These are phyloP conservation scores for Acanthamoeba royreba DNA, from an alignment of 208 protist species.

Conservation along the genomic window DNA sequence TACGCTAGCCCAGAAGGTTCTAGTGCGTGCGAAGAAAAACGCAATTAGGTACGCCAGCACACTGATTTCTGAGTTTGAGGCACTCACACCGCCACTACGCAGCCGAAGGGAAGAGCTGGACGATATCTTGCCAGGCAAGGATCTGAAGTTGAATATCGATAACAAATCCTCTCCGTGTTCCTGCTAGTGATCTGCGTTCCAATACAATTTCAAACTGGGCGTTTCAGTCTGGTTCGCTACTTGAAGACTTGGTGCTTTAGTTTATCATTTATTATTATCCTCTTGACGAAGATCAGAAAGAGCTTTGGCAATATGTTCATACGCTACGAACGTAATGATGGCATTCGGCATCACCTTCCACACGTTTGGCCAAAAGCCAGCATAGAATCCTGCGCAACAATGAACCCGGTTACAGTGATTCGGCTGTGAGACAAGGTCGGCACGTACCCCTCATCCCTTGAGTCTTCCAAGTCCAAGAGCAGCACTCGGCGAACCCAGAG, in stretches of 20 bases:
- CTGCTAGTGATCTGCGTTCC: not conserved
- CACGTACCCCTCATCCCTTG: constrained; percentile 34
- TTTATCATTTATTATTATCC: not conserved
- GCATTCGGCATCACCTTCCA: constrained; percentile 27
- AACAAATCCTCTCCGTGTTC: not conserved
- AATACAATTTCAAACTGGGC: not conserved
- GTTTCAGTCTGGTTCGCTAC: no score
- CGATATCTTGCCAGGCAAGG: not conserved
- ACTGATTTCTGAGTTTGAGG: not conserved
- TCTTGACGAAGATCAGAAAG: not conserved
- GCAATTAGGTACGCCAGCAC: not conserved
- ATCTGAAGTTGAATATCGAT: not conserved
- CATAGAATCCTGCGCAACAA: constrained; percentile 36
- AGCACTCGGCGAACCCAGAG: not conserved
- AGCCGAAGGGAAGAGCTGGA: not conserved
- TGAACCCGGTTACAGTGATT: not conserved
- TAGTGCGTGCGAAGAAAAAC: not conserved
- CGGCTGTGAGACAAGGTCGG: not conserved
- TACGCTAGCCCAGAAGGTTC: not conserved
- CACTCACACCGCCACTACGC: not conserved
- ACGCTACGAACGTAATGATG: constrained; percentile 58
- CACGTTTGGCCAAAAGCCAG: constrained; percentile 56
- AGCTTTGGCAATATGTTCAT: constrained; percentile 54
- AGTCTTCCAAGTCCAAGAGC: not conserved
- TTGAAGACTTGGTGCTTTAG: not conserved